Evolutionary conservation across 1,139 yeast species (phyloP), one percentile per base, ranked within the genome.

Genomic region (Magnusiomyces fungicola): DNA sequence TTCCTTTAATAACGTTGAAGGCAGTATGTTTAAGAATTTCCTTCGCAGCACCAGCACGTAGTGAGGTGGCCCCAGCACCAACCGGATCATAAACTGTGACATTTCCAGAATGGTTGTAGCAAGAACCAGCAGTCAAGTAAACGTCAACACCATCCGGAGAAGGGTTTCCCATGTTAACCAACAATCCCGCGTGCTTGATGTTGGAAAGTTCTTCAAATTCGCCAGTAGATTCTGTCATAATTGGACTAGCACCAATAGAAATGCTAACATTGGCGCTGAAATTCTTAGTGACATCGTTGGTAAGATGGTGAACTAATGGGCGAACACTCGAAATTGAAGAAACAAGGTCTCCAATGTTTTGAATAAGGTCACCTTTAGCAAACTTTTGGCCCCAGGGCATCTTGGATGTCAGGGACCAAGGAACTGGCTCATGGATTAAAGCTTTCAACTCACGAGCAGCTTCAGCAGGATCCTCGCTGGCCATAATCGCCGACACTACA

Each of bases 41-140:
- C 33, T 70, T 65, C 48, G 81, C 75, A 27, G 80, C 70, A 2
- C 66, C 62, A 34, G 72, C 68, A 52, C 97, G 71, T 9, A 79
- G 76, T 2, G 61, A 55, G 0, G 96, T 75, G 0, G 96, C 96
- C 27, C 96, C 96, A 40, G 83, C 88, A 0, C 92, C 97, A 14
- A 90, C 97, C 0, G 97, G 97, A 62, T 90, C 97, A 58, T 84
- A 81, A 0, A 89, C 78, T 37, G 88, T 75, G 5, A 86, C 90
- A 49, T 74, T 73, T 7, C 79, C 77, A 18, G 67, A 60, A 24
- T 63, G 63, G 61, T 83, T 84, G 62, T 89, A 88, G 1, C 75
- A 76, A 5, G 62, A 59, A 37, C 84, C 65, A 0, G 94, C 96
- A 4, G 63, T 61, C 27, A 69, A 58, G 57, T 78, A 78, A 50